phyloP scores from a whole-genome alignment of 352 stramenopile genomes.

The Globisporangium spinosum region DNA sequence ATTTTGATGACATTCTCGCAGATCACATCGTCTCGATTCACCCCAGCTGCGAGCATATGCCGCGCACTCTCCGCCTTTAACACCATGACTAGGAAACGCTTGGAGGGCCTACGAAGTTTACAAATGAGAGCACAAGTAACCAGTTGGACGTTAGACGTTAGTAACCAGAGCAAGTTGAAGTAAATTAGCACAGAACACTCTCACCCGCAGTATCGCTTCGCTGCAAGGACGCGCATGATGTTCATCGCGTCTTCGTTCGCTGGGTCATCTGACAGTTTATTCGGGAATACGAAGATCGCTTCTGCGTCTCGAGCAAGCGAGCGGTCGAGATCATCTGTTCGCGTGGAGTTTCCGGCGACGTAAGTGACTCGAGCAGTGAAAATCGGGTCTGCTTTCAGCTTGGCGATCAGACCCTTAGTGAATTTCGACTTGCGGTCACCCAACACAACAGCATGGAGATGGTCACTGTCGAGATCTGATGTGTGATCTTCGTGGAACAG shows the following conservation, averaged over 20 bases:
- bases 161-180: conserved; percentile 2
- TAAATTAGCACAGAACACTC: conserved; percentile 2
- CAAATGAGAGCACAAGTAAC: background rate
- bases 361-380: conserved; percentile 81
- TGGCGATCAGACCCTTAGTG: conserved; percentile 60
- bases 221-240: conserved; percentile 78
- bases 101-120: conserved; percentile 28
- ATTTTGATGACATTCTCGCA: conserved; percentile 89
- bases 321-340: conserved; percentile 69
- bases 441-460: conserved; percentile 66
- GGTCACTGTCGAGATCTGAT: conserved; percentile 35
- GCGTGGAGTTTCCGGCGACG: conserved; percentile 68
- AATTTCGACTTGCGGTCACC: conserved; percentile 70
- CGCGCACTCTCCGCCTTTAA: conserved; percentile 68
- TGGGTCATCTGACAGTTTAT: conserved; percentile 73
- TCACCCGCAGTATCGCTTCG: conserved; percentile 70
- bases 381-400: conserved; percentile 72
- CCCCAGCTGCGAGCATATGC: conserved; percentile 74
- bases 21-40: conserved; percentile 78
- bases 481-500: conserved; percentile 88
- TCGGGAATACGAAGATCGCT: conserved; percentile 81
- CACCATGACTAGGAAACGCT: conserved; percentile 76
- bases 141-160: background rate
- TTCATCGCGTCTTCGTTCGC: conserved; percentile 78
- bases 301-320: conserved; percentile 48